Percentiles rank a stretch among this genome's conserved stretches.
Conservation (phyloP, 2,329 filamentous ascomycete genomes). For the Trichoderma endophyticum region DNA sequence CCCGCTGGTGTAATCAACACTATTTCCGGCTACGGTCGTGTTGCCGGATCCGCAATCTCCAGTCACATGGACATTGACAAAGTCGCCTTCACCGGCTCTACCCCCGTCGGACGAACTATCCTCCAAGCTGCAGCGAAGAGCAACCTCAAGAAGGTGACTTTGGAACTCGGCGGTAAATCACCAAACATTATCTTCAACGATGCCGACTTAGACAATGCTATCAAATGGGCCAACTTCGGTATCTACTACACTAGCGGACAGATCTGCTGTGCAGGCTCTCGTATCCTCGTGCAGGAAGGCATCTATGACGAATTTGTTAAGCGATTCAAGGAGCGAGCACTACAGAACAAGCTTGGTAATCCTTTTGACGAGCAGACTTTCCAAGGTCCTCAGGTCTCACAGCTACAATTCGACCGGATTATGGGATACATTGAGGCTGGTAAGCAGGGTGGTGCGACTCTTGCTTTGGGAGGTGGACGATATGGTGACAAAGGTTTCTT, state of each 20-base stretch:
- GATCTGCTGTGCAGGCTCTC: conserved; percentile 57
- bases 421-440: conserved; percentile 51
- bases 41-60: not conserved
- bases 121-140: conserved; percentile 70
- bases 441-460: conserved; percentile 67
- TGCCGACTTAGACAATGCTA: not conserved
- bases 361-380: conserved; percentile 20
- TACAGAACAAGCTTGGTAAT: conserved; percentile 22
- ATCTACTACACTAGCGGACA: conserved; percentile 56
- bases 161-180: conserved; percentile 67
- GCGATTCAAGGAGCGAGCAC: conserved; percentile 44
- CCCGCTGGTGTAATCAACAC: conserved; percentile 1
- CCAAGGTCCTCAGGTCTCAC: conserved; percentile 52
- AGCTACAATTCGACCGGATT: conserved; percentile 52
- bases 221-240: not conserved
- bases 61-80: conserved; percentile 1
- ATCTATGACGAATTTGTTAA: conserved; percentile 30
- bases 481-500: conserved; percentile 56
- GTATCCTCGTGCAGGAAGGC: conserved; percentile 36
- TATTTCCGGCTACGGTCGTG: not conserved
- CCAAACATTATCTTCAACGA: not conserved
- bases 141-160: conserved; percentile 73
- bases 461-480: conserved; percentile 62
- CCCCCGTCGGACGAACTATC: conserved; percentile 39
- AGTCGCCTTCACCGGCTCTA: conserved; percentile 1